Conservation (phyloP, 2,329 filamentous ascomycete species). For the Fusarium sp. region DNA sequence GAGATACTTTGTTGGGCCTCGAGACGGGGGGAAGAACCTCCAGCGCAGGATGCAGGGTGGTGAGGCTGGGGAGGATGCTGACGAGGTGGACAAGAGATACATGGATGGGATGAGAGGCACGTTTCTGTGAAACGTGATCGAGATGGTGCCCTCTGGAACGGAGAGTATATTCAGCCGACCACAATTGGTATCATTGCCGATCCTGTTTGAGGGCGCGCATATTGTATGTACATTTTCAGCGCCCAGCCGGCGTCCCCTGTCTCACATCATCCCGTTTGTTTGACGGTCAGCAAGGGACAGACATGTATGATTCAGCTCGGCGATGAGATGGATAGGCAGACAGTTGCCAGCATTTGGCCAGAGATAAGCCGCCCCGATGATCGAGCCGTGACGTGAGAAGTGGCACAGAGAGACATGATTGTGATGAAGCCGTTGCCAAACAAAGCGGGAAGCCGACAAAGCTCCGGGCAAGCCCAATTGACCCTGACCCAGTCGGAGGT, state of each 20-base stretch:
- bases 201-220: not conserved
- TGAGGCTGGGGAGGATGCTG: not conserved
- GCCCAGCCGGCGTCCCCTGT: constrained; percentile 25
- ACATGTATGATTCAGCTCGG: constrained; percentile 2
- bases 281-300: constrained; percentile 35
- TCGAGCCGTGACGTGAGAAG: constrained; percentile 31
- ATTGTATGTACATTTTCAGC: constrained; percentile 8
- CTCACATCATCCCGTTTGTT: constrained; percentile 33
- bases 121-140: constrained; percentile 33
- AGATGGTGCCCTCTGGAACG: constrained; percentile 13
- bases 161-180: not conserved
- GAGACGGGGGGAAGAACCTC: constrained; percentile 10
- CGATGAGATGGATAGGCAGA: not conserved
- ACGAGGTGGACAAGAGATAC: constrained; percentile 26
- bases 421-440: not conserved
- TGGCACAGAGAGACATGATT: not conserved
- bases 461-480: not conserved
- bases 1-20: constrained; percentile 21
- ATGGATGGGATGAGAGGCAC: constrained; percentile 29
- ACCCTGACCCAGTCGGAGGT: not conserved
- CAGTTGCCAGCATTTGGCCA: not conserved
- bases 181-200: not conserved
- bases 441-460: not conserved
- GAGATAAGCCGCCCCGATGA: constrained; percentile 20
- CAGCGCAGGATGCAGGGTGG: constrained; percentile 16